Evolutionary conservation across 1,284 basidiomycete genomes (phyloP), one percentile per base, ranked within the genome.

Genomic region (Malassezia vespertilionis): DNA sequence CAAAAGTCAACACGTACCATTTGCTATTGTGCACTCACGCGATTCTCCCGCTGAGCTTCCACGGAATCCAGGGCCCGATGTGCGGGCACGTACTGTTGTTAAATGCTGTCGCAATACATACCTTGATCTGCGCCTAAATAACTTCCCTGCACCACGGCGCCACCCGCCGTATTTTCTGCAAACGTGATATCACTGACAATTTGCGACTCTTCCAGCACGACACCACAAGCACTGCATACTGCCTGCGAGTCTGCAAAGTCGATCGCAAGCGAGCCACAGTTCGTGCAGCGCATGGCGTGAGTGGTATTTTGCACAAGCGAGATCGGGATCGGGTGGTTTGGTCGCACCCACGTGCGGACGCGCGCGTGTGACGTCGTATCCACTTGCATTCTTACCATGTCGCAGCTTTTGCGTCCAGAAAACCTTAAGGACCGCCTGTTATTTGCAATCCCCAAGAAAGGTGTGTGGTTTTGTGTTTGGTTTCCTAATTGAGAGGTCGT

Each of bases 401-500:
- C 61, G 27, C 65, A 63, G 35, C 60, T 69, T 11, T 53, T 69
- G 34, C 56, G 52, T 33, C 53, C 63, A 11, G 65, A 69, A 40
- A 59, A 56, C 50, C 54, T 64, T 78, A 44, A 75, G 75, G 82
- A 80, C 37, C 80, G 90, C 38, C 69, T 95, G 48, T 76, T 97
- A 26, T 91, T 97, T 65, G 91, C 91, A 5, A 86, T 97, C 61
- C 91, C 91, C 1, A 97, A 97, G 76, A 97, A 97, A 80, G 91
- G 90, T 83, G 23, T 10, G 41, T 46, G 26, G 12, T 15, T n/a
- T n/a, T n/a, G 24, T 20, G 27, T 27, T 17, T 14, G 34, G 18
- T 26, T 7, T 8, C 33, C 38, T 40, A 12, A 28, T 14, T 10
- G 23, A 17, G 23, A 49, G 46, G 63, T 0, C 78, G 91, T 57